A percentile compares a stretch with the other conserved stretches of the same genome.
These are phyloP conservation scores for Globisporangium spinosum DNA, from an alignment of 352 stramenopile species.

Conservation along the genomic window DNA sequence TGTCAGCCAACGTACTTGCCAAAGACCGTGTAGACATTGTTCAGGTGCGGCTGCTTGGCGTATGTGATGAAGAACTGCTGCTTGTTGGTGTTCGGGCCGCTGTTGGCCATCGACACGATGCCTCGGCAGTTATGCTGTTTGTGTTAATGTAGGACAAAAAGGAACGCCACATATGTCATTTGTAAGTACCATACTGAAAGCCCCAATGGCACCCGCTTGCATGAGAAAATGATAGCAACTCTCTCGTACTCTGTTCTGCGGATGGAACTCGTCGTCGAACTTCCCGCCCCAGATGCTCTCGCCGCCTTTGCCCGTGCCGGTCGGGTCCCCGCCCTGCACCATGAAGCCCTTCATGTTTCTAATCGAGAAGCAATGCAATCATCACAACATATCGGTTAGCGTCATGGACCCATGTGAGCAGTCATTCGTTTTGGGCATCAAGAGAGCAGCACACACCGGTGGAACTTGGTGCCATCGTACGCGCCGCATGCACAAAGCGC, in stretches of 20 bases:
- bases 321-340: slow-evolving; percentile 88
- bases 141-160: not conserved
- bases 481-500: slow-evolving; percentile 90
- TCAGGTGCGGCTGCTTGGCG: slow-evolving; percentile 94
- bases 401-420: not conserved
- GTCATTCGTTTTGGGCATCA: not conserved
- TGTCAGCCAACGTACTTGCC: slow-evolving; percentile 67
- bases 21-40: slow-evolving; percentile 98
- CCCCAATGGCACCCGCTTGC: too few relatives aligned
- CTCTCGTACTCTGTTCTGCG: slow-evolving; percentile 64
- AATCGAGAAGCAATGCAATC: not conserved
- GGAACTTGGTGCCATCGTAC: slow-evolving; percentile 91
- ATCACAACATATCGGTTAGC: not conserved
- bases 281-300: slow-evolving; percentile 88
- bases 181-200: too few relatives aligned
- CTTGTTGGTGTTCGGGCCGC: slow-evolving; percentile 89
- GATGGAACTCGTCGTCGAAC: slow-evolving; percentile 92
- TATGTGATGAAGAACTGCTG: slow-evolving; percentile 99
- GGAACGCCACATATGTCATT: not conserved
- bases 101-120: slow-evolving; percentile 93
- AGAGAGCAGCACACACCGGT: slow-evolving; percentile 52
- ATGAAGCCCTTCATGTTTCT: slow-evolving; percentile 90
- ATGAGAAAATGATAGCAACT: not conserved
- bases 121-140: slow-evolving; percentile 82
- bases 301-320: slow-evolving; percentile 88